Evolutionary conservation across 2,329 filamentous ascomycete species (phyloP).

Genomic region (Amauroascus niger): DNA sequence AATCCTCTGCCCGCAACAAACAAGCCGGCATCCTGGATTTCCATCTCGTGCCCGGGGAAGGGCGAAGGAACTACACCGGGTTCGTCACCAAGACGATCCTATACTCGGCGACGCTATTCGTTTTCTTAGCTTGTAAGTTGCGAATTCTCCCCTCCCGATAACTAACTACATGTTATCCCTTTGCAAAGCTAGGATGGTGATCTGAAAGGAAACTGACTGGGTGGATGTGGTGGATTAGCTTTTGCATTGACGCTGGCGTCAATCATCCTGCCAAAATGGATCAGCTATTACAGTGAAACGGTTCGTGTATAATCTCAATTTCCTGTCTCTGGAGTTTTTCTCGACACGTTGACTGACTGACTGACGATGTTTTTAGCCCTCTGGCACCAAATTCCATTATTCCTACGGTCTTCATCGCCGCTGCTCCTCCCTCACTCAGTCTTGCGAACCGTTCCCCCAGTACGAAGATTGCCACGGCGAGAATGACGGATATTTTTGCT

Average conservation of each 20-base stretch:
- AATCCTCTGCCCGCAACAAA: too few relatives aligned
- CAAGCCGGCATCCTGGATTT: slow-evolving; percentile 30
- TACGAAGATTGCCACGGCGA: slow-evolving; percentile 56
- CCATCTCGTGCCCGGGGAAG: slow-evolving; percentile 35
- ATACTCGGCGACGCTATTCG: slow-evolving; percentile 36
- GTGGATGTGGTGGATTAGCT: slow-evolving; percentile 26
- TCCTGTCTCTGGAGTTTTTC: background rate
- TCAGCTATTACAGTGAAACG: slow-evolving; percentile 39
- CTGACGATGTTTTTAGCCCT: slow-evolving; percentile 19
- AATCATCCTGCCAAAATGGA: slow-evolving; percentile 41
- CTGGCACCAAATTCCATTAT: slow-evolving; percentile 46
- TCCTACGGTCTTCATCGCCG: slow-evolving; percentile 69
- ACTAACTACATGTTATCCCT: too few relatives aligned
- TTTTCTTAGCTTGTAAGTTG: slow-evolving; percentile 40
- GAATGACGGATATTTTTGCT: slow-evolving; percentile 65
- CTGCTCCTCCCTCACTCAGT: slow-evolving; percentile 60
- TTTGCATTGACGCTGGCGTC: slow-evolving; percentile 39
- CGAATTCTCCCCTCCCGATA: too few relatives aligned
- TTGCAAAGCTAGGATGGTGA: too few relatives aligned
- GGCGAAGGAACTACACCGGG: slow-evolving; percentile 39
- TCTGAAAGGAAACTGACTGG: background rate
- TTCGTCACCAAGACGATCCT: slow-evolving; percentile 43
- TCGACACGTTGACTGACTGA: background rate
- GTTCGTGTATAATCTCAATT: slow-evolving; percentile 22
- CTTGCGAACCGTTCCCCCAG: slow-evolving; percentile 52